Conservation (phyloP, 768 basidiomycete species). For the Psilocybe sp. region DNA sequence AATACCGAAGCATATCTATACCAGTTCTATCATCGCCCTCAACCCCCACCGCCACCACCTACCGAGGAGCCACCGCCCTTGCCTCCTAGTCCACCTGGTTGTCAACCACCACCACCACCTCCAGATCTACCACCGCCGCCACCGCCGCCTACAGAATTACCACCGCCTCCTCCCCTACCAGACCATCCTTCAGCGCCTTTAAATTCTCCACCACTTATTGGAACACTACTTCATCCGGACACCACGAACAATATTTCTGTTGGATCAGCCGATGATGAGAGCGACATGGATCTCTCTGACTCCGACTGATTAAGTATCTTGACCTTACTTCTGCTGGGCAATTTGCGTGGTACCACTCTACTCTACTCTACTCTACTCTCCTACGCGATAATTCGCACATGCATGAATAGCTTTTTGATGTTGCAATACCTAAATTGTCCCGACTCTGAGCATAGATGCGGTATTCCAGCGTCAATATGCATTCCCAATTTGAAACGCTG, state of each 20-base stretch:
- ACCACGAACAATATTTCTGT: constrained; percentile 11
- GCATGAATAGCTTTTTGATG: no score
- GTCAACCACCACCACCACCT: constrained; percentile 11
- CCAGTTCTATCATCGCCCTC: constrained; percentile 11
- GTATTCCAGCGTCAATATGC: no score
- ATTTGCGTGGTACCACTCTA: background rate
- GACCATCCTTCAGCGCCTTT: constrained; percentile 10
- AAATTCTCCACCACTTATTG: background rate
- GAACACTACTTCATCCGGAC: background rate
- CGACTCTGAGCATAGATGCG: no score
- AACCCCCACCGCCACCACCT: constrained; percentile 24
- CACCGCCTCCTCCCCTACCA: constrained; percentile 7
- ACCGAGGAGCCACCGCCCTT: constrained; percentile 36
- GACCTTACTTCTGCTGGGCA: background rate
- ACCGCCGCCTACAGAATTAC: background rate
- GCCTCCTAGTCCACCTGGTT: constrained; percentile 23
- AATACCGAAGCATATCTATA: constrained; percentile 17
- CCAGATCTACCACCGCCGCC: constrained; percentile 4
- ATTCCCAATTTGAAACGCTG: no score
- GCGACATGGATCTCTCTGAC: constrained; percentile 37
- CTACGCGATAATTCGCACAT: no score
- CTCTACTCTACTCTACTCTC: no score
- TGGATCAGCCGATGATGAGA: constrained; percentile 11
- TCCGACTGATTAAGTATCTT: constrained; percentile 15
- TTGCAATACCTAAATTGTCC: no score